Conservation (phyloP, 2,329 filamentous ascomycete species). For the Capronia americana region DNA sequence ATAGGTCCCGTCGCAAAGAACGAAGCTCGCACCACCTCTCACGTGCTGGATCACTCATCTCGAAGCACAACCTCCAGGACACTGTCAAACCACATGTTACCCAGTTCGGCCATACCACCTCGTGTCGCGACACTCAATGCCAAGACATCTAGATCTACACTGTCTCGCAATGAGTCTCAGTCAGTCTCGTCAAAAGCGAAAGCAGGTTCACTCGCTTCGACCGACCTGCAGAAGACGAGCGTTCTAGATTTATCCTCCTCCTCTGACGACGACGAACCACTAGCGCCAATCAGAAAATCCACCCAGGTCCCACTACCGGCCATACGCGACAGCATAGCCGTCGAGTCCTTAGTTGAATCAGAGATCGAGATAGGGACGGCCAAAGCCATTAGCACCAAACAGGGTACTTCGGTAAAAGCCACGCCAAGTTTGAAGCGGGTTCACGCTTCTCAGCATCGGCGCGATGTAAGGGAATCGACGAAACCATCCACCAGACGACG, state of each 20-base stretch:
- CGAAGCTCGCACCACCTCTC: neutral
- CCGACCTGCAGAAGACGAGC: slow-evolving; percentile 53
- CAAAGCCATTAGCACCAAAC: slow-evolving; percentile 46
- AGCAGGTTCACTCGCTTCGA: slow-evolving; percentile 34
- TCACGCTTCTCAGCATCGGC: slow-evolving; percentile 32
- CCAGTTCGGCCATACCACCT: slow-evolving; percentile 24
- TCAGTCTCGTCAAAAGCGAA: slow-evolving; percentile 25
- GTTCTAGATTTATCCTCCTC: slow-evolving; percentile 58
- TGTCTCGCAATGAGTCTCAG: slow-evolving; percentile 18
- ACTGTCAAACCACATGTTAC: slow-evolving; percentile 17
- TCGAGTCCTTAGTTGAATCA: slow-evolving; percentile 46
- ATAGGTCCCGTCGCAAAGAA: slow-evolving; percentile 27
- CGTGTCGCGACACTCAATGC: slow-evolving; percentile 34
- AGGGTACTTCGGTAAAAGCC: slow-evolving; percentile 17
- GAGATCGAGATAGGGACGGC: slow-evolving; percentile 53
- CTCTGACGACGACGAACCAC: slow-evolving; percentile 52
- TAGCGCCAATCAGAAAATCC: slow-evolving; percentile 27
- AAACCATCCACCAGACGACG: slow-evolving; percentile 12
- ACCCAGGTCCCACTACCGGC: slow-evolving; percentile 21
- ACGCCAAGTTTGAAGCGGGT: slow-evolving; percentile 28
- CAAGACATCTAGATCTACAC: slow-evolving; percentile 35
- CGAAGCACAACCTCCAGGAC: slow-evolving; percentile 12
- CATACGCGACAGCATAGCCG: slow-evolving; percentile 49
- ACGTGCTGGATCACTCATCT: neutral
- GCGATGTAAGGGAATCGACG: slow-evolving; percentile 14